Evolutionary conservation across 1,284 basidiomycete genomes (phyloP), one percentile per base, ranked within the genome.

Genomic region (Rhodotorula sp.): DNA sequence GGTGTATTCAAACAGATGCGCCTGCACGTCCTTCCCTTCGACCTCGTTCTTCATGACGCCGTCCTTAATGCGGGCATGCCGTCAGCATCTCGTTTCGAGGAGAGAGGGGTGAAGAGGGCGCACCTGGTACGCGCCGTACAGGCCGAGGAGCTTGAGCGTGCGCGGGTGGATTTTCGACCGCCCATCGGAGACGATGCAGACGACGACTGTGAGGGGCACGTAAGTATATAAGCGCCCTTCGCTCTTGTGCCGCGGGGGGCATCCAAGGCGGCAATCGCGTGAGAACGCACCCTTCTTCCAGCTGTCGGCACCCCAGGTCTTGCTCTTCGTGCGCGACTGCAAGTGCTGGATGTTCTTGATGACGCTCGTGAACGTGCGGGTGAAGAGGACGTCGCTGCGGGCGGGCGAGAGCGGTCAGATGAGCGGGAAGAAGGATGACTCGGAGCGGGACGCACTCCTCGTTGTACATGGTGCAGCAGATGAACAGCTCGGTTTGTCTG

Each of bases 261-360:
- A n/a, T n/a, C n/a, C n/a, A n/a, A n/a, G n/a, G n/a, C n/a, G n/a
- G n/a, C n/a, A n/a, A n/a, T n/a, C n/a, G 77, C n/a, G n/a, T n/a
- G n/a, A n/a, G 44, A 4, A 44, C 44, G 44, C 44, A 44, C 44
- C 44, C 44, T 97, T 97, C 85, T 97, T 96, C 95, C 95, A 97
- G 0, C 92, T 92, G 0, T 96, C 92, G 80, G 91, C 90, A 3
- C 94, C 94, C 95, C 95, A 97, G 1, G 91, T 97, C 84, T 92
- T 93, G 77, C 88, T 90, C 69, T 91, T 83, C 57, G 90, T 88
- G 37, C 92, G 85, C 73, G 89, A 90, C 80, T 91, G 92, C 70
- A 95, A 81, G 80, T 91, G 90, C 21, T 61, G 37, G 51, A 65
- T 70, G 54, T 65, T 63, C 64, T 79, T 92, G 83, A 96, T 91